Conservation (phyloP, 495 filamentous ascomycete species). For the Neurospora sublineolata region DNA sequence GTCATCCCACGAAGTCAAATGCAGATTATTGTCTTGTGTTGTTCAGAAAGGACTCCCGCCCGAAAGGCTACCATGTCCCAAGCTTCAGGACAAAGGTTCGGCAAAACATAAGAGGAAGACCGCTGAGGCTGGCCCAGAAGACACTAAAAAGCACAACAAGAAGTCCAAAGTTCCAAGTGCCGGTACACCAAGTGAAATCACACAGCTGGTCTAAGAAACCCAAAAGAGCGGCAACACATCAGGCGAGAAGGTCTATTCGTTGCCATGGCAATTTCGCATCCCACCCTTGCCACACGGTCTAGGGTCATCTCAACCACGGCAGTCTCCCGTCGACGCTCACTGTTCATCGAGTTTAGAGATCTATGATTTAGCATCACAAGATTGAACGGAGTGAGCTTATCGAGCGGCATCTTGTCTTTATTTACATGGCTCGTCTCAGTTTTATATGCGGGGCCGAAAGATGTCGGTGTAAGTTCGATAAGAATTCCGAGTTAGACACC, state of each 20-base stretch:
- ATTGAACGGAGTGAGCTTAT: not conserved
- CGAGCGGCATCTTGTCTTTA: not conserved
- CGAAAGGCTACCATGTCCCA: not conserved
- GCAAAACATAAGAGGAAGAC: not conserved
- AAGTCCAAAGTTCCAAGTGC: not conserved
- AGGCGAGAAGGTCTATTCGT: not conserved
- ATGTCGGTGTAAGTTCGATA: not conserved
- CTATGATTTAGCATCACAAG: not conserved
- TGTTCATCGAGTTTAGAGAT: not conserved
- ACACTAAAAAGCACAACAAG: not conserved
- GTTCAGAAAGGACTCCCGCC: not conserved
- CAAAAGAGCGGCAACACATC: not conserved
- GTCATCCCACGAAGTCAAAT: not conserved
- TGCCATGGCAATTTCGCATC: not conserved
- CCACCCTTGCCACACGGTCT: not conserved
- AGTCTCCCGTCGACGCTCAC: not conserved
- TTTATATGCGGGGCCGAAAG: not conserved
- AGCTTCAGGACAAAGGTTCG: not conserved
- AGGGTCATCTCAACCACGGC: not conserved
- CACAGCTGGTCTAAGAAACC: not conserved
- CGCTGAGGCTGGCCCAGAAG: not conserved
- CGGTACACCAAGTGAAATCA: not conserved
- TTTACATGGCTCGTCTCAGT: too few relatives aligned
- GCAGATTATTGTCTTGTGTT: not conserved
- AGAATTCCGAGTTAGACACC: not conserved